Evolutionary conservation across 345 rosid species (phyloP).

Genomic region (Eucalyptus paniculata): DNA sequence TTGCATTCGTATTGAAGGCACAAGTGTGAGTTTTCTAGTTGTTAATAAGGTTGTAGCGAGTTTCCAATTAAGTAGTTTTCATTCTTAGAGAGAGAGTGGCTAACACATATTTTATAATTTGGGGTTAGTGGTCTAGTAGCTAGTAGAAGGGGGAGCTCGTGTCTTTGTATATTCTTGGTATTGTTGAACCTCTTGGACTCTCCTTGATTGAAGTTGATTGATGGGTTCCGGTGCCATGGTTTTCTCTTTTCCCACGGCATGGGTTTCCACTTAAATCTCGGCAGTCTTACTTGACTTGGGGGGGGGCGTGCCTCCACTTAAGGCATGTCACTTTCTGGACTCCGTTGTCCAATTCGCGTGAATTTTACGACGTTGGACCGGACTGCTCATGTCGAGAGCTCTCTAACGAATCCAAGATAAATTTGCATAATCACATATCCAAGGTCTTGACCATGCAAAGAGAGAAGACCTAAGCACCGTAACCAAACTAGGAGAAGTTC

Average conservation of each 20-base stretch:
- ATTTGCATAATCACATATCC: neutral
- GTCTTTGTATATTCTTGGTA: neutral
- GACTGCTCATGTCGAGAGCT: neutral
- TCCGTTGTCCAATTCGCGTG: neutral
- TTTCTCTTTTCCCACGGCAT: neutral
- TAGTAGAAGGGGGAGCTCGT: neutral
- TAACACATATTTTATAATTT: neutral
- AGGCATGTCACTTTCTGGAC: neutral
- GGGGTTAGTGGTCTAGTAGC: neutral
- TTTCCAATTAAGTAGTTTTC: neutral
- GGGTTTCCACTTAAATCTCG: neutral
- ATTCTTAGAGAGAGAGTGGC: neutral
- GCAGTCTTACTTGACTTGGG: neutral
- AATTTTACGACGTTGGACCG: neutral
- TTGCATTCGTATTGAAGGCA: neutral
- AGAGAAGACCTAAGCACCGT: neutral
- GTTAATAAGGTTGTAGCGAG: neutral
- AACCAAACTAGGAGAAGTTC: neutral
- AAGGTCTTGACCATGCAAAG: neutral
- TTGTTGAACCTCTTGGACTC: neutral
- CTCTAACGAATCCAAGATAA: neutral
- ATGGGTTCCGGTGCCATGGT: neutral
- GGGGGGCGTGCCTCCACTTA: neutral
- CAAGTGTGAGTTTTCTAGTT: neutral
- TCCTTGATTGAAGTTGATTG: neutral